Evolutionary conservation across 768 basidiomycete genomes (phyloP).

Genomic region (Hydnum rufescens): DNA sequence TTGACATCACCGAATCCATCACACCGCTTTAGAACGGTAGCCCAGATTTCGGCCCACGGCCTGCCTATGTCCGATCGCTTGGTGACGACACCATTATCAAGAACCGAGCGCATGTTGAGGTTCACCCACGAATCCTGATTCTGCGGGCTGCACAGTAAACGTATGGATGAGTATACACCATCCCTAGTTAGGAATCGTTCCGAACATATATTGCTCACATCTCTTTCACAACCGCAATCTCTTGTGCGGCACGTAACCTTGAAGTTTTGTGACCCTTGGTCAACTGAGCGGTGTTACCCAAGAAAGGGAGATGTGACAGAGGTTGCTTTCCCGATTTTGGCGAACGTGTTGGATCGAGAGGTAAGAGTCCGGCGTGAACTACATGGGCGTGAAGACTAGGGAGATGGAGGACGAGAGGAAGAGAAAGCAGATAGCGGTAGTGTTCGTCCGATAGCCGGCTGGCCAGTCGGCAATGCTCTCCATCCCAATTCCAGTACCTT

Average conservation of each 20-base stretch:
- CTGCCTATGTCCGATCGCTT: slow-evolving; percentile 27
- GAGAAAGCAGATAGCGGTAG: slow-evolving; percentile 49
- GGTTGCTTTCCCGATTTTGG: slow-evolving; percentile 41
- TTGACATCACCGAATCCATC: slow-evolving; percentile 23
- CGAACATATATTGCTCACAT: slow-evolving; percentile 17
- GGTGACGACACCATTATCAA: slow-evolving; percentile 24
- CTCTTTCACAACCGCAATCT: slow-evolving; percentile 40
- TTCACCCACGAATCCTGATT: slow-evolving; percentile 61
- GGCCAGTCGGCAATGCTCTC: slow-evolving; percentile 62
- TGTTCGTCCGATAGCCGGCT: slow-evolving; percentile 38
- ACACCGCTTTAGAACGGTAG: slow-evolving; percentile 39
- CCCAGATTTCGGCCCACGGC: slow-evolving; percentile 67
- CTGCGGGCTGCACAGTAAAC: slow-evolving; percentile 24
- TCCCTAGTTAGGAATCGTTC: background rate
- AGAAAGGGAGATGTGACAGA: slow-evolving; percentile 33
- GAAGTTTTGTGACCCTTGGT: slow-evolving; percentile 5
- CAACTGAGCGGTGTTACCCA: slow-evolving; percentile 5
- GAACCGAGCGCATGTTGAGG: slow-evolving; percentile 49
- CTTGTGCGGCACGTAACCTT: slow-evolving; percentile 37
- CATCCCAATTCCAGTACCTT: slow-evolving; percentile 50
- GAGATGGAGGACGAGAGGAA: slow-evolving; percentile 57
- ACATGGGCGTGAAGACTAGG: slow-evolving; percentile 58
- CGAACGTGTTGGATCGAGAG: slow-evolving; percentile 41
- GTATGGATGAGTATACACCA: background rate
- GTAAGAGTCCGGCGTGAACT: slow-evolving; percentile 68